Conservation (phyloP, 169 alveolate species). For the Cryptosporidium bovis region DNA sequence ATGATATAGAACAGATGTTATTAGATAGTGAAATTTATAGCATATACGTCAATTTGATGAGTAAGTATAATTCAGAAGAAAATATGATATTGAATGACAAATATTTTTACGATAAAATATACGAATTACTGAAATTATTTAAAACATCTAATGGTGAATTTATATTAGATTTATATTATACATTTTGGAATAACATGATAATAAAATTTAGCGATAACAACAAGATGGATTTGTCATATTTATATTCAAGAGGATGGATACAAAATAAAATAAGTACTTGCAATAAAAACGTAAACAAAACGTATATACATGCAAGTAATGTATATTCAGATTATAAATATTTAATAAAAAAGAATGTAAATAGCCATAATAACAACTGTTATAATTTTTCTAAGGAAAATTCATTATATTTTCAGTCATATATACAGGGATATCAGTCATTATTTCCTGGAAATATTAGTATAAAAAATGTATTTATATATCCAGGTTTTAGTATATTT, state of each 20-base stretch:
- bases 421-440: constrained; percentile 42
- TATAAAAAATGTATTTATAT: constrained; percentile 12
- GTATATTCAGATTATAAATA: constrained; percentile 26
- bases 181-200: constrained; percentile 62
- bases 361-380: not conserved
- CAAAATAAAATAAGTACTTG: constrained; percentile 5
- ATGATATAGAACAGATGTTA: constrained; percentile 45
- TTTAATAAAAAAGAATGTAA: not conserved
- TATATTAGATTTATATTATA: constrained; percentile 36
- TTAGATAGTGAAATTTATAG: constrained; percentile 12
- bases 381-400: constrained; percentile 11
- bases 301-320: constrained; percentile 15
- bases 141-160: constrained; percentile 67
- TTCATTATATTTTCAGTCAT: constrained; percentile 47
- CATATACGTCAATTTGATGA: constrained; percentile 22
- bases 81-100: not conserved
- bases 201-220: constrained; percentile 14
- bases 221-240: constrained; percentile 38
- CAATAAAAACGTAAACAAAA: constrained; percentile 2
- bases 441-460: constrained; percentile 31
- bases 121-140: constrained; percentile 40
- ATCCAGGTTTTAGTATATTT: constrained; percentile 33
- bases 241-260: constrained; percentile 73
- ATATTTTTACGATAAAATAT: constrained; percentile 26
- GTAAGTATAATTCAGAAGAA: constrained; percentile 26